A percentile compares a stretch with the other conserved stretches of the same genome.
phyloP scores from a whole-genome alignment of 192 early-diverging fungal species.

The Entomortierella lignicola region DNA sequence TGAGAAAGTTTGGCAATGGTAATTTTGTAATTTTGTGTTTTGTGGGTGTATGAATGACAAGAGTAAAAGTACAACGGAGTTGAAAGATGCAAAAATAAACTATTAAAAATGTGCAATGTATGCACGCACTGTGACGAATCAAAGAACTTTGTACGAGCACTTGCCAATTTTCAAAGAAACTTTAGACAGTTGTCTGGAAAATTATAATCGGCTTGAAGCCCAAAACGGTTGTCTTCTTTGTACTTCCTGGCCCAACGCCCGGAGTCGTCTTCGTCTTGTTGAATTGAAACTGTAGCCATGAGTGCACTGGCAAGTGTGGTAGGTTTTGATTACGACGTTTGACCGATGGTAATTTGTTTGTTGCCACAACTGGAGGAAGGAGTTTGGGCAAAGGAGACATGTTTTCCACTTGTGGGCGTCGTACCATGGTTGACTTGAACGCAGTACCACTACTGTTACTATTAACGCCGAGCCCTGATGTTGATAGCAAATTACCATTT shows the following conservation, averaged over 20 bases:
- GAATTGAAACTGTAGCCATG: conserved; percentile 49
- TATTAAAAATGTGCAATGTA: background rate
- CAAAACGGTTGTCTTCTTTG: conserved; percentile 11
- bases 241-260: background rate
- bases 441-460: background rate
- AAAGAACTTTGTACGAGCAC: background rate
- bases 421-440: conserved; percentile 20
- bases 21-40: conserved; percentile 1
- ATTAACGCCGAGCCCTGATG: background rate
- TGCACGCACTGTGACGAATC: background rate
- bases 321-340: conserved; percentile 33
- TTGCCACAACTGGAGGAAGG: conserved; percentile 11
- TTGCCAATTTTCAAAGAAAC: no score
- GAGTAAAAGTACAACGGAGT: background rate
- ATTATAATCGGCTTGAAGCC: conserved; percentile 45
- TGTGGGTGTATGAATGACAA: background rate
- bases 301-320: conserved; percentile 36
- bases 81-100: background rate
- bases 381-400: conserved; percentile 38
- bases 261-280: conserved; percentile 43
- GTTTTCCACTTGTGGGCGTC: conserved; percentile 42
- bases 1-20: background rate
- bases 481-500: background rate
- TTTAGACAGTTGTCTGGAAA: conserved; percentile 34
- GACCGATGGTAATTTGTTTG: conserved; percentile 12